phyloP scores from a whole-genome alignment of 768 basidiomycete species.

The Pholiota molesta region DNA sequence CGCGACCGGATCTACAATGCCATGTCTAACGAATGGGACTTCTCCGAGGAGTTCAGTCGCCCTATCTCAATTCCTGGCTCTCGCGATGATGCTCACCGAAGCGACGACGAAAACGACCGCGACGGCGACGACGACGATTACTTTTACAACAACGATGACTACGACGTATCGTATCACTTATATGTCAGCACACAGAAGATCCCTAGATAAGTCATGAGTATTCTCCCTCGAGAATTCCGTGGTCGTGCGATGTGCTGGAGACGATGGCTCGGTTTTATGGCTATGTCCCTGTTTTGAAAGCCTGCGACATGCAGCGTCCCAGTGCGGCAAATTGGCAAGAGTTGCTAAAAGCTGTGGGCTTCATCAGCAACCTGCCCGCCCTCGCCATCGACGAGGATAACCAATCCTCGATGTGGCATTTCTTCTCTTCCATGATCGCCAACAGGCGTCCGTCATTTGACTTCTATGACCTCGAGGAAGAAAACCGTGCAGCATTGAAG shows the following conservation, averaged over 20 bases:
- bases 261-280: neutral
- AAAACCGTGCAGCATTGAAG: neutral
- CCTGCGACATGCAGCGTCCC: neutral
- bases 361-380: neutral
- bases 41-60: constrained; percentile 7
- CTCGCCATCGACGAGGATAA: neutral
- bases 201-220: neutral
- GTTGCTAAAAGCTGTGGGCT: neutral
- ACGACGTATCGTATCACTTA: neutral
- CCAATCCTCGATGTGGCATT: neutral
- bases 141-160: neutral
- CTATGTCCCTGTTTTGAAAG: neutral
- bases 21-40: constrained; percentile 18
- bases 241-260: neutral
- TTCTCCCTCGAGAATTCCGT: neutral
- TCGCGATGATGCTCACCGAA: neutral
- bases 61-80: neutral
- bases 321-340: neutral
- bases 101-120: neutral
- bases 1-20: constrained; percentile 7
- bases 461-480: neutral
- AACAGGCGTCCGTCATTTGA: neutral
- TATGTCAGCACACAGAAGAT: too few species aligned
- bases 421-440: neutral
- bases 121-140: neutral